Conservation (phyloP, 2,329 filamentous ascomycete genomes). For the Knufia petricola region DNA sequence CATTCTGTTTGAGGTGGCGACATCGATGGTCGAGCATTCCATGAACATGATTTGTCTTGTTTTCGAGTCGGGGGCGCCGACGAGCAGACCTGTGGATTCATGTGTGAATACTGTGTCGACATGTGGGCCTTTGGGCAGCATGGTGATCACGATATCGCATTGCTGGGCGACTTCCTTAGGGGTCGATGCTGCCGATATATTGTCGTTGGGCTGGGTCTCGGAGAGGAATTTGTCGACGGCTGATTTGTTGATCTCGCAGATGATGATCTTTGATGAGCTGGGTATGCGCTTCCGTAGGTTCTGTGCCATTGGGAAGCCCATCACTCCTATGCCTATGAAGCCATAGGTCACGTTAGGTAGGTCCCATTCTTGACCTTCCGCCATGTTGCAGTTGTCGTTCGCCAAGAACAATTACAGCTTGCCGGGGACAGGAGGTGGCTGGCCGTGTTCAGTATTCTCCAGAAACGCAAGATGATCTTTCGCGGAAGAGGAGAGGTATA, state of each 20-base stretch:
- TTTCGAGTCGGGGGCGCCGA: slow-evolving; percentile 23
- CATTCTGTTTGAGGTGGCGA: slow-evolving; percentile 40
- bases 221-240: slow-evolving; percentile 31
- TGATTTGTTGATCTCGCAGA: slow-evolving; percentile 32
- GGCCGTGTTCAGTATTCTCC: too few relatives aligned
- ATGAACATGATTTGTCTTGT: slow-evolving; percentile 39
- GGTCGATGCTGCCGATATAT: slow-evolving; percentile 29
- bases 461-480: too few relatives aligned
- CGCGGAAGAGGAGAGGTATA: background rate
- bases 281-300: slow-evolving; percentile 32
- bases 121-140: slow-evolving; percentile 46
- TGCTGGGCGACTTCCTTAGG: slow-evolving; percentile 32
- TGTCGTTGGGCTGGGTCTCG: slow-evolving; percentile 29
- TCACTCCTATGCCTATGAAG: slow-evolving; percentile 30
- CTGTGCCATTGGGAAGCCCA: slow-evolving; percentile 36
- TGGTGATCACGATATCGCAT: slow-evolving; percentile 42
- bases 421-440: background rate
- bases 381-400: background rate
- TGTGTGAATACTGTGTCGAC: slow-evolving; percentile 44
- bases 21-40: slow-evolving; percentile 50
- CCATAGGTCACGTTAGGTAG: slow-evolving; percentile 16
- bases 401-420: too few relatives aligned
- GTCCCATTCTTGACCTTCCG: slow-evolving; percentile 6
- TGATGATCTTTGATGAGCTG: slow-evolving; percentile 26
- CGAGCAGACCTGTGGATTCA: slow-evolving; percentile 31